Evolutionary conservation across 345 rosid genomes (phyloP).

Genomic region (Brassica cretica): DNA sequence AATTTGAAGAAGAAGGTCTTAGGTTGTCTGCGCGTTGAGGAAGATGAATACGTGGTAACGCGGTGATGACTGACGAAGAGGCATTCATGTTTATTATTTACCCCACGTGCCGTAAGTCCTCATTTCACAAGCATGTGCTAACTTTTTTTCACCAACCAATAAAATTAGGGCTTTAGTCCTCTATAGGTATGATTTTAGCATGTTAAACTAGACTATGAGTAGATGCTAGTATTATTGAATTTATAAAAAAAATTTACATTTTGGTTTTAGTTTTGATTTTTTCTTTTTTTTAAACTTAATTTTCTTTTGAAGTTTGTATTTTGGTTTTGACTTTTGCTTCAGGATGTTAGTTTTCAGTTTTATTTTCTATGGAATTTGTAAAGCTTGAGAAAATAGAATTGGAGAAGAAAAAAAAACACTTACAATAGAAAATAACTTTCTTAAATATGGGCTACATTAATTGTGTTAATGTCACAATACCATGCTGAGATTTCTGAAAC

Average conservation of each 20-base stretch:
- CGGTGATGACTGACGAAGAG: constrained; percentile 1
- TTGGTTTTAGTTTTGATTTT: not conserved
- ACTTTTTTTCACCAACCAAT: not conserved
- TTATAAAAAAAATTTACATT: not conserved
- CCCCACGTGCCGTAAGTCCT: constrained; percentile 28
- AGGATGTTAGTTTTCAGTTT: not conserved
- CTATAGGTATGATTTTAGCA: not conserved
- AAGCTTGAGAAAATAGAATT: too few species aligned
- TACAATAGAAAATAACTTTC: not conserved
- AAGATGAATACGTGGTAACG: constrained; percentile 37
- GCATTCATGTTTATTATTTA: constrained; percentile 9
- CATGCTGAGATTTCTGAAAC: not conserved
- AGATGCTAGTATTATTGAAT: not conserved
- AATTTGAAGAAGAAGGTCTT: constrained; percentile 24
- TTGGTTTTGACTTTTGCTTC: not conserved
- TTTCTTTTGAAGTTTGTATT: not conserved
- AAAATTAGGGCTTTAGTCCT: not conserved
- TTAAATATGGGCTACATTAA: not conserved
- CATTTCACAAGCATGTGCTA: constrained; percentile 1
- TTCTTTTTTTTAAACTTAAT: not conserved
- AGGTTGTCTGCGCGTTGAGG: constrained; percentile 34
- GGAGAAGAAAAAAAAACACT: too few species aligned
- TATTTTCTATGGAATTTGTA: not conserved
- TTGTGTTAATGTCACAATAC: not conserved
- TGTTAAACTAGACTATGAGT: not conserved